Evolutionary conservation across 805 yeast species (phyloP), one percentile per base, ranked within the genome.

Genomic region (Hanseniaspora valbyensis): DNA sequence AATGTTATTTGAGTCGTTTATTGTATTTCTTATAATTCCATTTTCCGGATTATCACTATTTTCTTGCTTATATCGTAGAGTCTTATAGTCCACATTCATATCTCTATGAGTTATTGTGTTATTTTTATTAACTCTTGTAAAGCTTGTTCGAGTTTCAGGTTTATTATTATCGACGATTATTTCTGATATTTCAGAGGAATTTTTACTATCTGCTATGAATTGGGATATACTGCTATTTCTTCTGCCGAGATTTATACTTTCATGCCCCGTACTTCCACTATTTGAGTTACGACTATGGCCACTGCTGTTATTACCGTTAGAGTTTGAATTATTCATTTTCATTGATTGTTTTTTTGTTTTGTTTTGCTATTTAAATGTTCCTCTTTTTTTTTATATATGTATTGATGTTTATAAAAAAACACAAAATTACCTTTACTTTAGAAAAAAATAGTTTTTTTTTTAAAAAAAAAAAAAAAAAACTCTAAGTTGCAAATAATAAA

Each of bases 191-290:
- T 44, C 49, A 2, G 22, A 7, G 22, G 10, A 12, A 5, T 24
- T 18, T 12, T 30, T 38, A 14, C 37, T 21, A 12, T 44, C 49
- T 3, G 42, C 18, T 8, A 44, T 44, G 22, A 44, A 18, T 2
- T 44, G 37, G 25, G 37, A 14, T 5, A 44, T 21, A n/a, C 42
- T 37, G 32, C 49, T 37, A 14, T 29, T 37, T 24, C 49, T 32
- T 18, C 42, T 25, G 2, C 42, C 33, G 12, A 44, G 29, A 8
- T 34, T 30, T 14, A 36, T 7, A 9, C 30, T n/a, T 4, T 44
- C 49, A 16, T 44, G 49, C 3, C 29, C 13, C 9, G 37, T 21
- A 9, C 42, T 19, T 4, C 30, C 42, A 7, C 25, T 38, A 10
- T 16, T 44, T 18, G 39, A 12, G 16, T 29, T 37, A 16, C 49